Evolutionary conservation across 2,329 filamentous ascomycete species (phyloP).

Genomic region (Akanthomyces lecanii): DNA sequence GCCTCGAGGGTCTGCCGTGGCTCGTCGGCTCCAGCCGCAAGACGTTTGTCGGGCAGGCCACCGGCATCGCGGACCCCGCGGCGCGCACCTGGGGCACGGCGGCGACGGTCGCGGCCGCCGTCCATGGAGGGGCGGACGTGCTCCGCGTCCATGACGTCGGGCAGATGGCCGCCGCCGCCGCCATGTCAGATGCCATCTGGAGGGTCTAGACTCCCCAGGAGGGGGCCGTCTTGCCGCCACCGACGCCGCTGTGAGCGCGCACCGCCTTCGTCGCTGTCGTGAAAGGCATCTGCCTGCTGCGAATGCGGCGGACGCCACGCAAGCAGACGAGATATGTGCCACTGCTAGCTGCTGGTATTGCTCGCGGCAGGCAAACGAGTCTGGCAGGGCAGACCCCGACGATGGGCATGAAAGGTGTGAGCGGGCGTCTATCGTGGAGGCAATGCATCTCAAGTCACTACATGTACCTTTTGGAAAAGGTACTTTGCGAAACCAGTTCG

Average conservation of each 20-base stretch:
- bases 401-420: not conserved
- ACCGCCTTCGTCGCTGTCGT: not conserved
- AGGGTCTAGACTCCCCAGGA: constrained; percentile 36
- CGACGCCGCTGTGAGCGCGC: not conserved
- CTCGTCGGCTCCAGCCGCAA: constrained; percentile 86
- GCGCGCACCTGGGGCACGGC: constrained; percentile 82
- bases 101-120: constrained; percentile 77
- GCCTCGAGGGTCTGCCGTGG: constrained; percentile 73
- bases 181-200: constrained; percentile 93
- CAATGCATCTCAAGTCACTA: not conserved
- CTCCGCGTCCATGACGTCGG: constrained; percentile 86
- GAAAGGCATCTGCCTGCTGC: not conserved
- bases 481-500: not conserved
- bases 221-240: not conserved
- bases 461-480: constrained; percentile 3
- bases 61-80: constrained; percentile 65
- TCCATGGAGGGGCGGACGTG: constrained; percentile 85
- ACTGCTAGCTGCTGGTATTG: no score
- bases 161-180: constrained; percentile 80
- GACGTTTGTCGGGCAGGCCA: constrained; percentile 78
- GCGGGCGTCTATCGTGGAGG: not conserved
- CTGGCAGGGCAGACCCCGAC: no score
- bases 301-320: not conserved
- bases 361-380: no score
- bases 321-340: no score